These are phyloP conservation scores for Teunomyces barrocoloradensis DNA, from an alignment of 805 yeast species.

Conservation along the genomic window DNA sequence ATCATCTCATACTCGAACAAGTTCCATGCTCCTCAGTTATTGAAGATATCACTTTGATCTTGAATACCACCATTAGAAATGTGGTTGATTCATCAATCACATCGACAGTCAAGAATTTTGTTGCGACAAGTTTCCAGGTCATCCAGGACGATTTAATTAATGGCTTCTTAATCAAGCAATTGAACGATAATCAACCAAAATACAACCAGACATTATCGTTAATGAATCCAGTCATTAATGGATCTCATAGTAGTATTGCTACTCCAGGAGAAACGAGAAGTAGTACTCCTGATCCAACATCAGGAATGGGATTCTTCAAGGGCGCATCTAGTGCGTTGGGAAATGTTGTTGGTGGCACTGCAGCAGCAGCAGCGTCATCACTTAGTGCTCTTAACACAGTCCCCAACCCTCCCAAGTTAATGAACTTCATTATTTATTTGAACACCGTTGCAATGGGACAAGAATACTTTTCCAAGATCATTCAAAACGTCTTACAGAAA, in stretches of 20 bases:
- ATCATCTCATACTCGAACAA: constrained; percentile 32
- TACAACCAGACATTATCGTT: constrained; percentile 33
- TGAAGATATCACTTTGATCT: constrained; percentile 77
- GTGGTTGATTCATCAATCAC: constrained; percentile 71
- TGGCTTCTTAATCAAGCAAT: constrained; percentile 38
- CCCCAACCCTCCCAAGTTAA: constrained; percentile 46
- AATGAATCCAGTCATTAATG: constrained; percentile 7
- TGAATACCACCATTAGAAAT: constrained; percentile 65
- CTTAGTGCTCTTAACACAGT: constrained; percentile 10
- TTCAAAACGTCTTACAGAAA: constrained; percentile 38
- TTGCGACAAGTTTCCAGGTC: constrained; percentile 55
- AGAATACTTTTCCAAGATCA: constrained; percentile 53
- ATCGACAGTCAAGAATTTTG: constrained; percentile 51
- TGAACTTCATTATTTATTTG: constrained; percentile 62
- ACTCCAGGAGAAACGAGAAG: constrained; percentile 28
- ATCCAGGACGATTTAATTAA: constrained; percentile 63
- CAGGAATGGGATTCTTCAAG: constrained; percentile 36
- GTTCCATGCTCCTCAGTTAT: constrained; percentile 78
- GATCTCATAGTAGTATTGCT: constrained; percentile 11
- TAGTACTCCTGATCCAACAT: constrained; percentile 22
- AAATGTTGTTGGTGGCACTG: constrained; percentile 35
- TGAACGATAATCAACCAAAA: constrained; percentile 40
- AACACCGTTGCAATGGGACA: constrained; percentile 70
- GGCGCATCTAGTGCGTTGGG: constrained; percentile 45
- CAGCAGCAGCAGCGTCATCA: constrained; percentile 21